A percentile compares a stretch with the other conserved stretches of the same genome.
phyloP scores from a whole-genome alignment of 2,329 filamentous ascomycete species.

The Lecanicillium sp. region DNA sequence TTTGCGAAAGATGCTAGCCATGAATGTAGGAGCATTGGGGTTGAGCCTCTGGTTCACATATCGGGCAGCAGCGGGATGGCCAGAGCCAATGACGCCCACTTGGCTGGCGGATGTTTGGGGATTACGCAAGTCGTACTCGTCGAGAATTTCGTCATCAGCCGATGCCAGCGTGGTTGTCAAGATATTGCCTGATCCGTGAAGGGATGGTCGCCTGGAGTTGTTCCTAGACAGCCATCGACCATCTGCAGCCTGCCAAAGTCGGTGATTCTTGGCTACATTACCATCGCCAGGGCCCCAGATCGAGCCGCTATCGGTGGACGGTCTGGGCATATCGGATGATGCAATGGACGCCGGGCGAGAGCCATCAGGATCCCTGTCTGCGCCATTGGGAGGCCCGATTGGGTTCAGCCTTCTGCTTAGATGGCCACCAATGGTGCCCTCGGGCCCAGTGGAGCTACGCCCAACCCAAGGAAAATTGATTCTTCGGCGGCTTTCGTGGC shows the following conservation, averaged over 20 bases:
- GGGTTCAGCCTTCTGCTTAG: constrained; percentile 38
- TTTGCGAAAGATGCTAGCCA: constrained; percentile 57
- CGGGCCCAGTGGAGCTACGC: constrained; percentile 44
- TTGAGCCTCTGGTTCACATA: constrained; percentile 63
- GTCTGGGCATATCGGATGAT: constrained; percentile 65
- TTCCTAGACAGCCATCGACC: constrained; percentile 53
- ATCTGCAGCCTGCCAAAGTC: constrained; percentile 60
- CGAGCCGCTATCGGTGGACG: constrained; percentile 71
- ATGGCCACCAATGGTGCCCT: constrained; percentile 28
- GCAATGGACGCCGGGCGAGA: constrained; percentile 65
- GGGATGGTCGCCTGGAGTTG: constrained; percentile 73
- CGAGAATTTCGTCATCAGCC: constrained; percentile 58
- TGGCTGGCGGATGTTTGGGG: constrained; percentile 49
- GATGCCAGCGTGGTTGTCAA: constrained; percentile 56
- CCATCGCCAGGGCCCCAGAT: constrained; percentile 59
- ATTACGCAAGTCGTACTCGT: constrained; percentile 49
- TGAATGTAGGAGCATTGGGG: constrained; percentile 84
- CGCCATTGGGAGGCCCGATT: constrained; percentile 44
- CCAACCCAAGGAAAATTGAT: constrained; percentile 58
- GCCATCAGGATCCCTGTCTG: constrained; percentile 51
- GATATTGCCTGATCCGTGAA: constrained; percentile 66
- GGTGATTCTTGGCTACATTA: constrained; percentile 44
- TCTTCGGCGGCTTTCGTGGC: constrained; percentile 46
- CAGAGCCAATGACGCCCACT: constrained; percentile 73
- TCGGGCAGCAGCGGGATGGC: constrained; percentile 44